A percentile compares a stretch with the other conserved stretches of the same genome.
These are phyloP conservation scores for Glutinoglossum americanum DNA, from an alignment of 495 filamentous ascomycete species.

Conservation along the genomic window DNA sequence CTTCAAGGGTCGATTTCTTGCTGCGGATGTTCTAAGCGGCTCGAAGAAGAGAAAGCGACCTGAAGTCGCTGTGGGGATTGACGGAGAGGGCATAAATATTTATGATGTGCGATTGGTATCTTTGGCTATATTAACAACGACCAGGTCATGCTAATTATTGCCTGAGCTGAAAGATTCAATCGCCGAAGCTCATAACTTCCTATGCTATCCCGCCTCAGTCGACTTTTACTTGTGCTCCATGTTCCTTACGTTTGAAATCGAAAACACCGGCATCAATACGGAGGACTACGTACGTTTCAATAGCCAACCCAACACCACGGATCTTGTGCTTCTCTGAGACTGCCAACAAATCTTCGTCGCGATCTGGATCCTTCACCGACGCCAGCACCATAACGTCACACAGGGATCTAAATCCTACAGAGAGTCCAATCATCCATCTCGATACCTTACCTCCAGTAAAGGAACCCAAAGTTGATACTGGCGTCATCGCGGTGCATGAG, in stretches of 20 bases:
- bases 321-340: conserved; percentile 34
- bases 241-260: conserved; percentile 44
- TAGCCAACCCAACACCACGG: conserved; percentile 24
- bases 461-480: conserved; percentile 8
- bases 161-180: conserved; percentile 40
- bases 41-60: conserved; percentile 66
- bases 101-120: conserved; percentile 53
- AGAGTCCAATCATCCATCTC: conserved; percentile 7
- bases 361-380: not conserved
- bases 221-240: conserved; percentile 53
- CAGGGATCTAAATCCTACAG: not conserved
- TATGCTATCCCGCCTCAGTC: conserved; percentile 71
- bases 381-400: not conserved
- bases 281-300: conserved; percentile 51
- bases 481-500: conserved; percentile 13
- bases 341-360: conserved; percentile 19
- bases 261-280: conserved; percentile 27
- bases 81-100: conserved; percentile 79
- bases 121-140: not conserved
- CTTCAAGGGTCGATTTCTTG: conserved; percentile 33
- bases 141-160: conserved; percentile 5
- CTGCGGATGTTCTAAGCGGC: conserved; percentile 51
- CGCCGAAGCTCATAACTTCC: conserved; percentile 58
- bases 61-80: conserved; percentile 68
- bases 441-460: conserved; percentile 18